phyloP scores from a whole-genome alignment of 495 filamentous ascomycete genomes.

The Choiromyces venosus region DNA sequence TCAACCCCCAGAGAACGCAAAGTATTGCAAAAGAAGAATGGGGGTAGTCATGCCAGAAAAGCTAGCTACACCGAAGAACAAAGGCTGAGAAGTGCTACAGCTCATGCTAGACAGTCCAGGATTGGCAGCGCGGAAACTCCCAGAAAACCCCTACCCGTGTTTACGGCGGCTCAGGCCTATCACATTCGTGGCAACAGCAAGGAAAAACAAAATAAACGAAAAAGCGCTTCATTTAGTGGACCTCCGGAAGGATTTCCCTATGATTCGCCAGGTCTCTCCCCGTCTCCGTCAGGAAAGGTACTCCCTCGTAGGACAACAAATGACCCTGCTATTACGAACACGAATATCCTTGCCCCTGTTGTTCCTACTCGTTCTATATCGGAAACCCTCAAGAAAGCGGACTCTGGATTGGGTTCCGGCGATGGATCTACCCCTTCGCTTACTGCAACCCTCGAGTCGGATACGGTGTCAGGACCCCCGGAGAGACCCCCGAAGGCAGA shows the following conservation, averaged over 20 bases:
- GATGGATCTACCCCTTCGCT: constrained; percentile 35
- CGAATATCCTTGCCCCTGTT: constrained; percentile 23
- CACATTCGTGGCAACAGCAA: constrained; percentile 36
- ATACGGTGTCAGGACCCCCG: constrained; percentile 36
- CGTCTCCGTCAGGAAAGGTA: constrained; percentile 12
- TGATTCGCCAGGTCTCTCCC: constrained; percentile 25
- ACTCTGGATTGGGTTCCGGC: constrained; percentile 26
- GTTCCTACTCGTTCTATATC: constrained; percentile 29
- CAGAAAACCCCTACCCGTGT: constrained; percentile 28
- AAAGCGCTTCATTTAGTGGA: constrained; percentile 30
- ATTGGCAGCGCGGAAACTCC: constrained; percentile 58
- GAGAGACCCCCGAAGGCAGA: constrained; percentile 42
- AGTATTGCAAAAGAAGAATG: constrained; percentile 73
- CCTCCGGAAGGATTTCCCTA: constrained; percentile 32
- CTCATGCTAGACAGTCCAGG: constrained; percentile 66
- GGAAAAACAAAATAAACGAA: constrained; percentile 36
- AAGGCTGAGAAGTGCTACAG: constrained; percentile 54
- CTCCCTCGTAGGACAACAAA: constrained; percentile 11
- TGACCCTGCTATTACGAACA: constrained; percentile 36
- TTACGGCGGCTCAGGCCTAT: constrained; percentile 39
- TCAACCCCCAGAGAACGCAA: constrained; percentile 68
- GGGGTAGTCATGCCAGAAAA: constrained; percentile 55
- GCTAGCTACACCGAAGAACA: constrained; percentile 70
- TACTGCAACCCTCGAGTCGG: constrained; percentile 30
- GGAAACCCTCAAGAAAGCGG: constrained; percentile 23